Conservation (phyloP, 352 stramenopile species). For the Lagenidium giganteum region DNA sequence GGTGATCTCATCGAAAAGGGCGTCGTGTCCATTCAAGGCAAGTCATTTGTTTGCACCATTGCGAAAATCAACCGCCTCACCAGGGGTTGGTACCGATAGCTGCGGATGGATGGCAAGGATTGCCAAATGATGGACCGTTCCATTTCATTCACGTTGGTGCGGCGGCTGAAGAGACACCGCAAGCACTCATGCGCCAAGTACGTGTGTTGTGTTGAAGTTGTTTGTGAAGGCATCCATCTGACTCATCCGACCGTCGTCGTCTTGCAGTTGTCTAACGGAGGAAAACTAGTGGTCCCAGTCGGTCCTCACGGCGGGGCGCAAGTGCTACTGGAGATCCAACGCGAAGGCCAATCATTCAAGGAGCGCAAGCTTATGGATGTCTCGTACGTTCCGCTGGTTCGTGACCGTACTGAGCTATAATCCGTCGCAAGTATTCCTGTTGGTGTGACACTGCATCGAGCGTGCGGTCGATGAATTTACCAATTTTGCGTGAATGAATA, state of each 20-base stretch:
- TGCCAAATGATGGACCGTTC: slow-evolving; percentile 87
- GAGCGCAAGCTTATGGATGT: slow-evolving; percentile 63
- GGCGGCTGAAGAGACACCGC: slow-evolving; percentile 84
- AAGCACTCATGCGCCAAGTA: slow-evolving; percentile 87
- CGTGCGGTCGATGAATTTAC: too few relatives aligned
- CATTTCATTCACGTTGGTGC: slow-evolving; percentile 97
- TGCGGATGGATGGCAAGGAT: slow-evolving; percentile 91
- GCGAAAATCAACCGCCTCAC: too few relatives aligned
- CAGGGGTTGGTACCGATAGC: slow-evolving; percentile 14
- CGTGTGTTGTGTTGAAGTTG: slow-evolving; percentile 1
- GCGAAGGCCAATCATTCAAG: slow-evolving; percentile 31
- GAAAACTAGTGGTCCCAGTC: slow-evolving; percentile 91
- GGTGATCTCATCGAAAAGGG: slow-evolving; percentile 69
- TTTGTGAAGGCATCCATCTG: not conserved
- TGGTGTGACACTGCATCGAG: too few relatives aligned
- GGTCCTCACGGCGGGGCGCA: slow-evolving; percentile 61
- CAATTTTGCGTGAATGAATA: too few relatives aligned
- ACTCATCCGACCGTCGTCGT: too few relatives aligned
- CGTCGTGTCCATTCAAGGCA: slow-evolving; percentile 46
- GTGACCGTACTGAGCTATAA: too few relatives aligned
- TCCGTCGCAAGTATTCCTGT: too few relatives aligned
- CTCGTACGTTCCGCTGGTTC: slow-evolving; percentile 71
- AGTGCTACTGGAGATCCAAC: slow-evolving; percentile 73
- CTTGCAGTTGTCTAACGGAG: slow-evolving; percentile 68
- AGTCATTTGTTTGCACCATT: too few relatives aligned